Percentiles rank a stretch among this genome's conserved stretches.
phyloP scores from a whole-genome alignment of 352 stramenopile genomes.

The Phytopythium vexans region DNA sequence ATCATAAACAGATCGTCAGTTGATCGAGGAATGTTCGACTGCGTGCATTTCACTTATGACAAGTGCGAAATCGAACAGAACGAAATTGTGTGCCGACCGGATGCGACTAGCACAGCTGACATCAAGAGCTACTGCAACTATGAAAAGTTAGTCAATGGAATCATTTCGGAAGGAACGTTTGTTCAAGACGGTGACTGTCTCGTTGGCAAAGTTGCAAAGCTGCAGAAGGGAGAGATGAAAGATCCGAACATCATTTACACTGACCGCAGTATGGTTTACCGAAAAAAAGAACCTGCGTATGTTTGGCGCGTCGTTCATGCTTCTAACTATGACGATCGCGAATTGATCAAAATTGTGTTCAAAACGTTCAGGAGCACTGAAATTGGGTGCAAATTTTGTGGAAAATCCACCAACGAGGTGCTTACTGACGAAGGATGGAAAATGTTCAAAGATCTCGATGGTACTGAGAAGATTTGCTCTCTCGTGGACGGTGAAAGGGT shows the following conservation, averaged over 20 bases:
- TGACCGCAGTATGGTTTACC: slow-evolving; percentile 11
- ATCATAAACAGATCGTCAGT: slow-evolving; percentile 11
- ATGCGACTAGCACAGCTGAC: slow-evolving; percentile 7
- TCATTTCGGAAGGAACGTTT: slow-evolving; percentile 9
- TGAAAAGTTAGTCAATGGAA: slow-evolving; percentile 10
- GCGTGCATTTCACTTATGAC: slow-evolving; percentile 9
- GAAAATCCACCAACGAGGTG: background rate
- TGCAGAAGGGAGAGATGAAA: slow-evolving; percentile 14
- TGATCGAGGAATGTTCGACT: slow-evolving; percentile 13
- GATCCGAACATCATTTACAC: slow-evolving; percentile 12
- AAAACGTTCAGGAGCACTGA: slow-evolving; percentile 12
- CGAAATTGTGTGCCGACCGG: slow-evolving; percentile 6
- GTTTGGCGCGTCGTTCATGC: slow-evolving; percentile 10
- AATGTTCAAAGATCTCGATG: background rate
- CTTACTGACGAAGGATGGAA: background rate
- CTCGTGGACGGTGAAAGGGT: too few relatives aligned
- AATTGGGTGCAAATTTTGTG: slow-evolving; percentile 10
- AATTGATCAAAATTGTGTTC: slow-evolving; percentile 13
- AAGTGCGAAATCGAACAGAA: slow-evolving; percentile 12
- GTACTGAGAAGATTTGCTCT: too few relatives aligned
- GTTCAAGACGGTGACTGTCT: slow-evolving; percentile 13
- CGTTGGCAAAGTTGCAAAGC: slow-evolving; percentile 12
- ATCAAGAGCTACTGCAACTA: slow-evolving; percentile 18
- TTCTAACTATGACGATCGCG: slow-evolving; percentile 9
- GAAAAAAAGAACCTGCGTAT: slow-evolving; percentile 11